phyloP scores from a whole-genome alignment of 2,329 filamentous ascomycete species.

The Neonectria sp. region DNA sequence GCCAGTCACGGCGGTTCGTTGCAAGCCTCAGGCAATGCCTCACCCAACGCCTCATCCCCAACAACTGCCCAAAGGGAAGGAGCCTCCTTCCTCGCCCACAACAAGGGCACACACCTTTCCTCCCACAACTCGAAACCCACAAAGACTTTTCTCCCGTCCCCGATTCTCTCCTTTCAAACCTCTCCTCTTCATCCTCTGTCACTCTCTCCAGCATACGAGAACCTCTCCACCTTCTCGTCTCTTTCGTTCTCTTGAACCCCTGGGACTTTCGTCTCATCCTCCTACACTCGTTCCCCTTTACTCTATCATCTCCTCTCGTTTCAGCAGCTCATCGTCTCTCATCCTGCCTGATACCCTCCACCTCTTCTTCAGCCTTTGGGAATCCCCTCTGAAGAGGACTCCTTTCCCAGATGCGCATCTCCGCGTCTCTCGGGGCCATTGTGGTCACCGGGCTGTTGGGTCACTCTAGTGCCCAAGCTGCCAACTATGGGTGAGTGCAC shows the following conservation, averaged over 20 bases:
- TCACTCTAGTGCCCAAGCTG: constrained; percentile 50
- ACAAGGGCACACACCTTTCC: constrained; percentile 26
- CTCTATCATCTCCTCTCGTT: constrained; percentile 14
- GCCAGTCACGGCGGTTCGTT: not conserved
- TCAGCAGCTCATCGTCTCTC: constrained; percentile 3
- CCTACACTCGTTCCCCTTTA: constrained; percentile 27
- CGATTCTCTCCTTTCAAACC: constrained; percentile 30
- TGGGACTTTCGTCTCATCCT: constrained; percentile 31
- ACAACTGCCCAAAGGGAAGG: constrained; percentile 40
- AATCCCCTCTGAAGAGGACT: constrained; percentile 18
- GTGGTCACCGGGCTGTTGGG: constrained; percentile 54
- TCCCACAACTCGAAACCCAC: constrained; percentile 16
- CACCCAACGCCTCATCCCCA: constrained; percentile 38
- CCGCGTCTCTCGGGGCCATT: constrained; percentile 54
- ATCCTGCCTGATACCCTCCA: not conserved
- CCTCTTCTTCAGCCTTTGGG: constrained; percentile 1
- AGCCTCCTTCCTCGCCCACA: constrained; percentile 29
- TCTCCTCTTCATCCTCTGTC: constrained; percentile 39
- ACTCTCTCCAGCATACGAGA: constrained; percentile 30
- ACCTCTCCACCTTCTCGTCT: constrained; percentile 29
- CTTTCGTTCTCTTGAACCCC: constrained; percentile 34
- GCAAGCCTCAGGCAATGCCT: constrained; percentile 21
- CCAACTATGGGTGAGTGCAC: constrained; percentile 52
- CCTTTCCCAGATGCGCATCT: constrained; percentile 56
- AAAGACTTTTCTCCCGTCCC: constrained; percentile 29